Evolutionary conservation across 2,329 filamentous ascomycete genomes (phyloP).

Genomic region (Gyromitra esculenta): DNA sequence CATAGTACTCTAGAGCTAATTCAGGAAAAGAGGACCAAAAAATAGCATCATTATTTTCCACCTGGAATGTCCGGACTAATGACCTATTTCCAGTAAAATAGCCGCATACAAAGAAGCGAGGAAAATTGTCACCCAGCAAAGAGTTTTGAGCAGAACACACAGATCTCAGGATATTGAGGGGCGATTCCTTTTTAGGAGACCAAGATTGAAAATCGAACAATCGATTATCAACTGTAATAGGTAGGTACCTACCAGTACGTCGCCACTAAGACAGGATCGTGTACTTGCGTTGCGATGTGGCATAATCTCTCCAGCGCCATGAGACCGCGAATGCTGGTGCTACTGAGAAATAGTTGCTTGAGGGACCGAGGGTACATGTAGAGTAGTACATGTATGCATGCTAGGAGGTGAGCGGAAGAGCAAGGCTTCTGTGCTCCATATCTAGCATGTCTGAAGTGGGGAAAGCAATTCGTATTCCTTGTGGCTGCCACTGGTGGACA

Average conservation of each 20-base stretch:
- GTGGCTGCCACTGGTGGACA: slow-evolving; percentile 34
- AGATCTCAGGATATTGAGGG: slow-evolving; percentile 12
- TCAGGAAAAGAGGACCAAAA: slow-evolving; percentile 25
- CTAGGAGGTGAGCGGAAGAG: slow-evolving; percentile 24
- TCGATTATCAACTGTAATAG: neutral
- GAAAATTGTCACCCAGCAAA: slow-evolving; percentile 10
- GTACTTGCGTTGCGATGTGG: slow-evolving; percentile 25
- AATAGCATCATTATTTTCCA: slow-evolving; percentile 4
- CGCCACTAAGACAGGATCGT: slow-evolving; percentile 12
- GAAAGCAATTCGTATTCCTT: slow-evolving; percentile 36
- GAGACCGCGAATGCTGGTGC: slow-evolving; percentile 20
- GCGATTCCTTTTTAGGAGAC: slow-evolving; percentile 23
- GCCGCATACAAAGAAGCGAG: slow-evolving; percentile 33
- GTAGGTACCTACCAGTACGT: neutral
- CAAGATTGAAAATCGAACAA: slow-evolving; percentile 30
- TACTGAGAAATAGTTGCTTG: slow-evolving; percentile 24
- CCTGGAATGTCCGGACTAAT: slow-evolving; percentile 20
- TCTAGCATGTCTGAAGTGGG: slow-evolving; percentile 39
- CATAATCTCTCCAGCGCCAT: slow-evolving; percentile 15
- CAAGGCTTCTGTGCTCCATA: slow-evolving; percentile 38
- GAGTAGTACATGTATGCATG: slow-evolving; percentile 5
- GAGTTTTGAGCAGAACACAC: neutral
- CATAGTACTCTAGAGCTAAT: slow-evolving; percentile 1
- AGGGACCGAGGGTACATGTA: slow-evolving; percentile 26
- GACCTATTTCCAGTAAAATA: slow-evolving; percentile 29